Evolutionary conservation across 2,329 filamentous ascomycete species (phyloP).

Genomic region (Alternaria triticina): DNA sequence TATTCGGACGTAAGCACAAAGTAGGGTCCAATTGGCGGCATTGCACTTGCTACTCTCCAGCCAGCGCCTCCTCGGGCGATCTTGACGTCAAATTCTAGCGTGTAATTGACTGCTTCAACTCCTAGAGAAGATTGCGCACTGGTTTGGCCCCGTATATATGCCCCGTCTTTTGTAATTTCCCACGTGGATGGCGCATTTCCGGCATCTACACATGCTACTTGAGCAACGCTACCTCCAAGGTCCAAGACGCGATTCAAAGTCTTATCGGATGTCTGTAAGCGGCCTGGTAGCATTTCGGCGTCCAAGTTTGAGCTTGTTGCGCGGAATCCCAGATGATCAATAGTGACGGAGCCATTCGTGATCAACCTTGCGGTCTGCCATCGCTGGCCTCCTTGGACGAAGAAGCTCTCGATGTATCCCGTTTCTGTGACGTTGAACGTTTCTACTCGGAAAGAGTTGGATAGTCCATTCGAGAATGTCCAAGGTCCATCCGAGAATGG

Average conservation of each 20-base stretch:
- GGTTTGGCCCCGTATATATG: constrained; percentile 44
- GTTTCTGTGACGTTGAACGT: constrained; percentile 34
- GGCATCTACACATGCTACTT: constrained; percentile 48
- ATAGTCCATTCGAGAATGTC: constrained; percentile 22
- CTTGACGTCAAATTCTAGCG: not conserved
- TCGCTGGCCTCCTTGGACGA: constrained; percentile 52
- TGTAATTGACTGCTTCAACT: not conserved
- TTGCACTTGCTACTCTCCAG: not conserved
- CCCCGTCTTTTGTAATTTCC: constrained; percentile 44
- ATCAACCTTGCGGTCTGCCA: constrained; percentile 51
- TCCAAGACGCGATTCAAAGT: constrained; percentile 47
- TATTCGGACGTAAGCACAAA: constrained; percentile 4
- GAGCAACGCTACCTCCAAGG: constrained; percentile 46
- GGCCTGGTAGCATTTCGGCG: not conserved
- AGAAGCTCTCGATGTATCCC: constrained; percentile 40
- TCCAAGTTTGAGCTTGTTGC: constrained; percentile 19
- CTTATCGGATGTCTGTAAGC: constrained; percentile 11
- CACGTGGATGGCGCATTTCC: constrained; percentile 43
- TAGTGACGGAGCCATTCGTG: constrained; percentile 39
- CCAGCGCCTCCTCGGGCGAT: not conserved
- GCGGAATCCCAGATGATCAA: constrained; percentile 43
- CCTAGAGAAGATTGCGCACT: constrained; percentile 17
- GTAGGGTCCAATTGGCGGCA: not conserved
- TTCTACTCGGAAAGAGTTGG: constrained; percentile 10
- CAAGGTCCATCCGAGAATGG: constrained; percentile 19